Conservation (phyloP, 805 yeast species). For the Cyberlindnera veronae region DNA sequence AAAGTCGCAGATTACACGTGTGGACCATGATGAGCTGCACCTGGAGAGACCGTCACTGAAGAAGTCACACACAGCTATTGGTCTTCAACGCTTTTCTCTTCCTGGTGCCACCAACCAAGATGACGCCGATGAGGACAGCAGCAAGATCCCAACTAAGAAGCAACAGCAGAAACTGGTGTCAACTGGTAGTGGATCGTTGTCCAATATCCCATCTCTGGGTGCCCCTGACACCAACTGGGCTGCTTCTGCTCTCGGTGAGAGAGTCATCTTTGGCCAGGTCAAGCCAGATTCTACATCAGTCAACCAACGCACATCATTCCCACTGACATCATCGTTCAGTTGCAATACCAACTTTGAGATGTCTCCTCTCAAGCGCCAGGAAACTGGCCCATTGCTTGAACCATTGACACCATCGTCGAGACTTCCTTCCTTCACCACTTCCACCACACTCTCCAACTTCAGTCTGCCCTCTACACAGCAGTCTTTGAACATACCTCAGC, state of each 20-base stretch:
- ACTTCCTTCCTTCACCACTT: constrained; percentile 15
- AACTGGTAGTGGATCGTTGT: constrained; percentile 19
- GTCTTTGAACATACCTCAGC: background rate
- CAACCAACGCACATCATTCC: constrained; percentile 17
- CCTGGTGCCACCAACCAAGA: constrained; percentile 12
- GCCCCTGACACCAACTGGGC: constrained; percentile 41
- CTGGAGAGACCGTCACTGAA: constrained; percentile 21
- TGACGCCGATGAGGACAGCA: constrained; percentile 10
- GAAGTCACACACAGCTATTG: constrained; percentile 28
- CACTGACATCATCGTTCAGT: constrained; percentile 59
- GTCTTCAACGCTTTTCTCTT: constrained; percentile 22
- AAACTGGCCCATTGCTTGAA: constrained; percentile 63
- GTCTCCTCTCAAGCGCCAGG: constrained; percentile 54
- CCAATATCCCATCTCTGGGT: constrained; percentile 33
- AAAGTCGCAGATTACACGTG: constrained; percentile 22
- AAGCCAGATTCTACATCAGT: constrained; percentile 17
- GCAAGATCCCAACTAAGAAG: constrained; percentile 23
- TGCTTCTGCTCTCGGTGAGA: constrained; percentile 40
- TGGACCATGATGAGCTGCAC: constrained; percentile 5
- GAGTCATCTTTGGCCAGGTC: constrained; percentile 30
- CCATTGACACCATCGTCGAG: constrained; percentile 56
- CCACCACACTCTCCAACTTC: constrained; percentile 4
- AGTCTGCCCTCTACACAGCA: constrained; percentile 7
- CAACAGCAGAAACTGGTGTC: constrained; percentile 17
- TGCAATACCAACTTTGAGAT: constrained; percentile 62